A percentile compares a stretch with the other conserved stretches of the same genome.
phyloP scores from a whole-genome alignment of 2,329 filamentous ascomycete species.

The Penicillium sp. region DNA sequence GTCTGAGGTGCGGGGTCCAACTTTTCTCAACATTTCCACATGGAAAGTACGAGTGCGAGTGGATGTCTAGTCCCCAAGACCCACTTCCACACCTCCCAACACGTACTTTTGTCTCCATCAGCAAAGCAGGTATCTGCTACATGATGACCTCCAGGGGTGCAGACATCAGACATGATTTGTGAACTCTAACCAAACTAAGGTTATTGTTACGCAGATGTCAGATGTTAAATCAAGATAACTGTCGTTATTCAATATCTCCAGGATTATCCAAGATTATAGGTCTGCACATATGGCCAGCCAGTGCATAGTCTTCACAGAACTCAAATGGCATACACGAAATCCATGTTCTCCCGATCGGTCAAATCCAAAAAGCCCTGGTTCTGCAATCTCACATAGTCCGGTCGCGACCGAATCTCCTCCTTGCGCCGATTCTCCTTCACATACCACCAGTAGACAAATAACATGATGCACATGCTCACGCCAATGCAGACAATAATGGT shows the following conservation, averaged over 20 bases:
- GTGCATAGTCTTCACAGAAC: background rate
- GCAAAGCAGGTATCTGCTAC: background rate
- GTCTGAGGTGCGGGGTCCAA: background rate
- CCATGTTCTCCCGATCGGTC: conserved; percentile 65
- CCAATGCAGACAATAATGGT: conserved; percentile 62
- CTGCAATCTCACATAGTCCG: conserved; percentile 61
- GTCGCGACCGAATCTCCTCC: conserved; percentile 50
- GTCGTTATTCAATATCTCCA: background rate
- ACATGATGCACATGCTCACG: conserved; percentile 54
- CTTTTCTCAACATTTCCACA: background rate
- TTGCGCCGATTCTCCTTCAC: conserved; percentile 61
- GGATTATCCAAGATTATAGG: background rate
- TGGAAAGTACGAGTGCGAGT: background rate
- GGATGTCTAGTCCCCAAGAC: background rate
- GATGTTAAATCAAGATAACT: background rate
- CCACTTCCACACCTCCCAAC: background rate
- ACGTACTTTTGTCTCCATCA: background rate
- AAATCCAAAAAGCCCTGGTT: conserved; percentile 67
- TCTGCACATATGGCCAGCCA: background rate
- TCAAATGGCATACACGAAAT: conserved; percentile 56
- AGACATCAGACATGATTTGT: too few species aligned
- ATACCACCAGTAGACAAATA: conserved; percentile 66
- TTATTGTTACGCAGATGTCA: background rate
- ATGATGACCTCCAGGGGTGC: background rate
- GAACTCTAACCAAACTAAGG: background rate